These are phyloP conservation scores for Lophiotrema nucula DNA, from an alignment of 495 filamentous ascomycete genomes.

Conservation along the genomic window DNA sequence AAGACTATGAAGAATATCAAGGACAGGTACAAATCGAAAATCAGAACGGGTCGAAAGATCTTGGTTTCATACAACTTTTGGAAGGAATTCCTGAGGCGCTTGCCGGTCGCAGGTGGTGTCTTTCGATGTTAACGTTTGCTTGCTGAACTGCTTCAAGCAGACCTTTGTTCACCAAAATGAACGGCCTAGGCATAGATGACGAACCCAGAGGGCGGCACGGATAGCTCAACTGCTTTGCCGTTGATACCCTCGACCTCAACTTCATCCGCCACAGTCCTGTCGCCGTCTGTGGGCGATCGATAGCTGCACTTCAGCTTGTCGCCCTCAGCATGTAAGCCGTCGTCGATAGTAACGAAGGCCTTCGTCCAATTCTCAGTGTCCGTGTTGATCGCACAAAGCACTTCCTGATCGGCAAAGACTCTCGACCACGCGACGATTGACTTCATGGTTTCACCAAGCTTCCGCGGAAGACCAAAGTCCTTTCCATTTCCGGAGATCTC, in stretches of 20 bases:
- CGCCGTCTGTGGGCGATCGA: not conserved
- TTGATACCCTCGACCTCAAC: conserved; percentile 4
- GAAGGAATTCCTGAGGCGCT: no score
- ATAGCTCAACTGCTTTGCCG: conserved; percentile 14
- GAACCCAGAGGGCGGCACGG: conserved; percentile 19
- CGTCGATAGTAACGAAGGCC: conserved; percentile 29
- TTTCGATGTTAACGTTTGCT: no score
- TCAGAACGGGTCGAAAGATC: no score
- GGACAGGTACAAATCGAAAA: no score
- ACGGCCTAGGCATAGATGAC: conserved; percentile 23
- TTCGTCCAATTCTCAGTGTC: not conserved
- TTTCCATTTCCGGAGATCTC: conserved; percentile 29
- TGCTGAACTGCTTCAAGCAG: no score
- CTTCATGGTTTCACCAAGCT: conserved; percentile 8
- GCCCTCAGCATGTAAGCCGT: not conserved
- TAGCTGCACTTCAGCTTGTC: conserved; percentile 19
- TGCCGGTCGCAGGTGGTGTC: no score
- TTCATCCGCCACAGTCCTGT: not conserved
- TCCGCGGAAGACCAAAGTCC: conserved; percentile 20
- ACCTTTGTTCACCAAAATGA: no score
- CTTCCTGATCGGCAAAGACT: conserved; percentile 30
- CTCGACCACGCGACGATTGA: conserved; percentile 33
- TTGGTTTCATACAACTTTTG: no score
- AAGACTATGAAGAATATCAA: no score
- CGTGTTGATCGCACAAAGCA: conserved; percentile 36